These are phyloP conservation scores for Talaromyces rugulosus DNA, from an alignment of 2,329 filamentous ascomycete species.

Conservation along the genomic window DNA sequence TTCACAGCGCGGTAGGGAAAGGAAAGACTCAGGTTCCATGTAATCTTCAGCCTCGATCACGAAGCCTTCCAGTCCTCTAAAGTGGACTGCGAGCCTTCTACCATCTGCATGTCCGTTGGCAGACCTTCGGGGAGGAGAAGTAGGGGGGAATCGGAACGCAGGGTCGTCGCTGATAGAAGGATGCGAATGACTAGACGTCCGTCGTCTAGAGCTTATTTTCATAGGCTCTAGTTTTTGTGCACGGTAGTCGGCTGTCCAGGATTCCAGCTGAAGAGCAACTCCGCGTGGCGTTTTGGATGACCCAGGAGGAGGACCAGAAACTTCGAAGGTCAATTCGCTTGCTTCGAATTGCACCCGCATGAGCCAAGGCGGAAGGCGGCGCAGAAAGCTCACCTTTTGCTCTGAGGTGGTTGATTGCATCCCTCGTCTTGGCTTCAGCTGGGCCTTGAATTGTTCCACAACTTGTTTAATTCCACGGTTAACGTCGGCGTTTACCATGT, in stretches of 20 bases:
- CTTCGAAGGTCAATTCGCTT: constrained; percentile 82
- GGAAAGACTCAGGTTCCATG: constrained; percentile 79
- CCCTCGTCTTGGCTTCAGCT: constrained; percentile 60
- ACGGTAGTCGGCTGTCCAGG: constrained; percentile 83
- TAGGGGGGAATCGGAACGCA: constrained; percentile 48
- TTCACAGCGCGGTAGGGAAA: constrained; percentile 82
- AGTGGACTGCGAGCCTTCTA: constrained; percentile 73
- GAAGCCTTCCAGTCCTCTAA: constrained; percentile 80
- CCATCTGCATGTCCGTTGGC: constrained; percentile 61
- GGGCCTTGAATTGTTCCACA: constrained; percentile 71
- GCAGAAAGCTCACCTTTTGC: constrained; percentile 64
- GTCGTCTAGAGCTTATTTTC: constrained; percentile 53
- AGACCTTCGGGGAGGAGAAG: constrained; percentile 43
- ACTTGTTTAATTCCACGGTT: constrained; percentile 90
- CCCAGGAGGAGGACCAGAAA: constrained; percentile 79
- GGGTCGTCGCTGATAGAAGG: constrained; percentile 57
- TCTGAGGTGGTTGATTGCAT: constrained; percentile 46
- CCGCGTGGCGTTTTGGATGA: constrained; percentile 81
- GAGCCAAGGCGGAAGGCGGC: constrained; percentile 78
- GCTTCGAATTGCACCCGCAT: constrained; percentile 79
- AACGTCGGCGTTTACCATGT: constrained; percentile 87
- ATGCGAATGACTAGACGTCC: constrained; percentile 67
- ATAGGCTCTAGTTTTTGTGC: constrained; percentile 67
- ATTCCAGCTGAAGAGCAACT: constrained; percentile 79
- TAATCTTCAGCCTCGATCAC: constrained; percentile 83